Evolutionary conservation across 768 basidiomycete species (phyloP), one percentile per base, ranked within the genome.

Genomic region (Lentinula raphanica): DNA sequence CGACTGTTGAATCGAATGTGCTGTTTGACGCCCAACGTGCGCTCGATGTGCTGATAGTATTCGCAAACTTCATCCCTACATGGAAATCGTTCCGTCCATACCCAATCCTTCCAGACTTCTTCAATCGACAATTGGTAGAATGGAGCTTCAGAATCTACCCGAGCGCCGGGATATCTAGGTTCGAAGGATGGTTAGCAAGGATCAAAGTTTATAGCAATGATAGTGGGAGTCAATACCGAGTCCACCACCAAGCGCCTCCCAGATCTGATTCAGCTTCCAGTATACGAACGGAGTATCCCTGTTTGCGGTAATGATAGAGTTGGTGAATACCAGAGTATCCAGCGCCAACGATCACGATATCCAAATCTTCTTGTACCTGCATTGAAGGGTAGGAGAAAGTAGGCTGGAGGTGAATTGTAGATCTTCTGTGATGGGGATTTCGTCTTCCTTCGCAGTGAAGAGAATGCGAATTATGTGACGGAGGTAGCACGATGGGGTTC

Each of bases 71-170:
- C 65, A 27, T 64, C 29, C 28, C 29, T 21, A 19, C 50, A 49
- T 17, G 58, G 49, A 35, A 29, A 58, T 32, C 58, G 58, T 23
- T 58, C 49, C n/a, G 31, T 40, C 35, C 28, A 68, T 2, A 44
- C 63, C 66, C 66, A 68, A 19, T 65, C 67, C 36, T 60, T 66
- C 65, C 67, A 69, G 11, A 69, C 40, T 45, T 68, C 67, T 40
- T 63, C 61, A 0, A 66, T 50, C 1, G 67, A 63, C 28, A 69
- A 39, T 29, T 67, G 65, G 35, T 69, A 69, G 50, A 67, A 60
- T 35, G 49, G 63, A 28, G 59, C 64, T 17, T 66, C 66, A 9
- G 67, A 64, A 56, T 69, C 68, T 29, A 68, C 67, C 12, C 67
- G 64, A 3, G 66, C 65, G 25, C 68, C 68, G 2, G 68, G 67